Conservation (phyloP, 2,329 filamentous ascomycete species). For the Chaetomiaceae sp. region DNA sequence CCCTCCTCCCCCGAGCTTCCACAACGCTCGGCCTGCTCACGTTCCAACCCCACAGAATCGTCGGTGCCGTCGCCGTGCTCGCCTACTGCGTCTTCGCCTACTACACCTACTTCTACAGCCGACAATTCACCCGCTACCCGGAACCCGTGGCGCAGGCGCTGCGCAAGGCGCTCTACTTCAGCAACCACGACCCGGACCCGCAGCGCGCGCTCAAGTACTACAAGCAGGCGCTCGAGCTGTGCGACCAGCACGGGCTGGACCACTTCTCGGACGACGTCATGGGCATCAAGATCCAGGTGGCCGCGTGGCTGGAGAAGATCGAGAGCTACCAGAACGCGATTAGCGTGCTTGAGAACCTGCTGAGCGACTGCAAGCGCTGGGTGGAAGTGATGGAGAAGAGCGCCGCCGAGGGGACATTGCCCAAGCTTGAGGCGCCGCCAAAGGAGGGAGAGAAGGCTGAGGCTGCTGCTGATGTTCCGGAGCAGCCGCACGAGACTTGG, state of each 20-base stretch:
- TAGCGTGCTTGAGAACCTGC: constrained; percentile 72
- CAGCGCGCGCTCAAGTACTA: constrained; percentile 79
- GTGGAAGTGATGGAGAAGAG: constrained; percentile 50
- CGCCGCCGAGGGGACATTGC: constrained; percentile 43
- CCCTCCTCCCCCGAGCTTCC: background rate
- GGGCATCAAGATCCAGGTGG: constrained; percentile 79
- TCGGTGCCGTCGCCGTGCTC: constrained; percentile 30
- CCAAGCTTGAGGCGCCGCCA: constrained; percentile 23
- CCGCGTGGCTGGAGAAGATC: constrained; percentile 73
- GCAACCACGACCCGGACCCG: constrained; percentile 69
- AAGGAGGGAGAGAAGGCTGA: constrained; percentile 17
- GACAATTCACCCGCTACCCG: constrained; percentile 57
- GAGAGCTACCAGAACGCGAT: constrained; percentile 66
- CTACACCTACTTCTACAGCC: constrained; percentile 52
- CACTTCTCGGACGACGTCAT: constrained; percentile 88
- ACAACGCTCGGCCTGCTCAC: constrained; percentile 23
- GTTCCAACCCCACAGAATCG: constrained; percentile 31
- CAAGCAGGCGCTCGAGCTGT: constrained; percentile 69
- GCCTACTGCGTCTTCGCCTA: constrained; percentile 43
- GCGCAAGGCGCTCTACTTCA: constrained; percentile 81
- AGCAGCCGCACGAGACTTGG: constrained; percentile 41
- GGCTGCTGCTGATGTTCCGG: constrained; percentile 15
- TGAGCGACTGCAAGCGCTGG: constrained; percentile 63
- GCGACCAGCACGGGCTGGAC: constrained; percentile 71
- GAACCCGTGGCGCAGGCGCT: constrained; percentile 71